Conservation (phyloP, 331 rosid species). For the Dryas integrifolia region DNA sequence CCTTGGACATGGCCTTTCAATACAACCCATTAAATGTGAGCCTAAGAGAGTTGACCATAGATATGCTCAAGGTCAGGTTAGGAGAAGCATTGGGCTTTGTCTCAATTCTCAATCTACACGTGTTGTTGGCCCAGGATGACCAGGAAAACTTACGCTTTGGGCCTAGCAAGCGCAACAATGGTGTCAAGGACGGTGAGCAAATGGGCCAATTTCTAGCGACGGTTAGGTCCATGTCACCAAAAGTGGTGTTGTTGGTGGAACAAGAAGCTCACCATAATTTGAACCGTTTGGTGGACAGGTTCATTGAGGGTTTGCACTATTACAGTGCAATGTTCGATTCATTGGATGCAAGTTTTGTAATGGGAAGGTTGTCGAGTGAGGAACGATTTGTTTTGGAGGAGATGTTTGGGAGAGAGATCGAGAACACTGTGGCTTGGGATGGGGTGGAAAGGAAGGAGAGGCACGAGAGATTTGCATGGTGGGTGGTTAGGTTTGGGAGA, state of each 20-base stretch:
- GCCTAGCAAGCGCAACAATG: neutral
- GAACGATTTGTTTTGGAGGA: slow-evolving; percentile 18
- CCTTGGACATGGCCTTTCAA: slow-evolving; percentile 7
- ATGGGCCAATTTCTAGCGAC: slow-evolving; percentile 20
- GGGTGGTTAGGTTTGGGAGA: slow-evolving; percentile 24
- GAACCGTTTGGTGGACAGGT: slow-evolving; percentile 15
- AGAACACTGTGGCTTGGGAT: slow-evolving; percentile 26
- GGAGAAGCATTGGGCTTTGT: slow-evolving; percentile 12
- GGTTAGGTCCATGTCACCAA: slow-evolving; percentile 28
- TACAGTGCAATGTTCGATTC: slow-evolving; percentile 29
- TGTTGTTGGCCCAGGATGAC: slow-evolving; percentile 15
- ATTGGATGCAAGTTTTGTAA: slow-evolving; percentile 2
- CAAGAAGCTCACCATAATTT: slow-evolving; percentile 27
- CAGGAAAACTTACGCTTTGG: neutral
- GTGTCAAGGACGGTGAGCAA: neutral
- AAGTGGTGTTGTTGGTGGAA: slow-evolving; percentile 22
- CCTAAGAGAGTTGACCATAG: slow-evolving; percentile 16
- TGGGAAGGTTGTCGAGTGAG: neutral
- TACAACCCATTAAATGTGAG: slow-evolving; percentile 12
- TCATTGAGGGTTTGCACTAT: slow-evolving; percentile 22
- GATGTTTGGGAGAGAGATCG: slow-evolving; percentile 28
- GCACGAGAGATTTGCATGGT: slow-evolving; percentile 26
- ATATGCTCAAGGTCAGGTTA: slow-evolving; percentile 5
- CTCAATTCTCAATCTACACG: slow-evolving; percentile 21
- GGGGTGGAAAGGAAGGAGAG: slow-evolving; percentile 29